A percentile compares a stretch with the other conserved stretches of the same genome.
These are phyloP conservation scores for Beta lomatogona DNA, from an alignment of 179 eudicot genomes.

Conservation along the genomic window DNA sequence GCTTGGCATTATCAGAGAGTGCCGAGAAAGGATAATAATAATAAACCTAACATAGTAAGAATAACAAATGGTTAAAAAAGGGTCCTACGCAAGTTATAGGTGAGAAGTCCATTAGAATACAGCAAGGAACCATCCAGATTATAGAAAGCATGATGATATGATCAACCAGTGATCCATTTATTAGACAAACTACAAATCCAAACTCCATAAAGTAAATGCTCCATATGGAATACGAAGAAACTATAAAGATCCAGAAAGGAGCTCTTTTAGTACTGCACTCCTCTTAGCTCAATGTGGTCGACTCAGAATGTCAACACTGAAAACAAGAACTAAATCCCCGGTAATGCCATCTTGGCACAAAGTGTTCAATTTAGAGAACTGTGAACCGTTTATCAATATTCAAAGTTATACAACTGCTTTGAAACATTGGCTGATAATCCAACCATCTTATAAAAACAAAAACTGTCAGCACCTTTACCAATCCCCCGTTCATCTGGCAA, in stretches of 20 bases:
- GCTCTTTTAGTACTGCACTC: not conserved
- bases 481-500: not conserved
- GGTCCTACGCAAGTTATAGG: not conserved
- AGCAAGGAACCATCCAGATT: not conserved
- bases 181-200: not conserved
- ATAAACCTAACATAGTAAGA: slow-evolving; percentile 55
- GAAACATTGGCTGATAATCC: not conserved
- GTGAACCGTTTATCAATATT: not conserved
- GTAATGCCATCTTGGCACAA: not conserved
- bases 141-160: not conserved
- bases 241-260: not conserved
- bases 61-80: not conserved
- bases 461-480: slow-evolving; percentile 1
- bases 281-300: not conserved
- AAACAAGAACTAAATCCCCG: not conserved
- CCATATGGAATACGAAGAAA: not conserved
- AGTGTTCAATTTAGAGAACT: not conserved
- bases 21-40: slow-evolving; percentile 89
- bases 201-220: not conserved
- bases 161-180: slow-evolving; percentile 1
- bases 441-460: not conserved
- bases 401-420: not conserved
- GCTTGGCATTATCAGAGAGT: slow-evolving; percentile 82
- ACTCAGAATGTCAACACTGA: not conserved
- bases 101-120: not conserved